phyloP scores from a whole-genome alignment of 116 monocot genomes.

The Zostera marina region DNA sequence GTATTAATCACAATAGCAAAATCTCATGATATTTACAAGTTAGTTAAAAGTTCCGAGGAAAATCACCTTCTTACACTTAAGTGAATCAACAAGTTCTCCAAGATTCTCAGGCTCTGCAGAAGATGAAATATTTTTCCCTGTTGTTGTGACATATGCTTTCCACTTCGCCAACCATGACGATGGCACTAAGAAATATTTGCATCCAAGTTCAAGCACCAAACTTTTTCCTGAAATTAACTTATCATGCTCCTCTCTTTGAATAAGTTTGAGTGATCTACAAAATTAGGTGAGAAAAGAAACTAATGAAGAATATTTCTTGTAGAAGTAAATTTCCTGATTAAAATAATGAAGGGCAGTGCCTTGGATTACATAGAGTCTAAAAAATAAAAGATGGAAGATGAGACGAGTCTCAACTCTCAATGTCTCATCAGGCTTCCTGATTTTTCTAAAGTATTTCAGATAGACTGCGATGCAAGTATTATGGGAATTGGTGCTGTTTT shows the following conservation, averaged over 20 bases:
- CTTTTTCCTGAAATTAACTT: slow-evolving; percentile 68
- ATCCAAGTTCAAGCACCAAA: slow-evolving; percentile 39
- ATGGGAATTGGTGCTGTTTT: no score
- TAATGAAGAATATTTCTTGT: not conserved
- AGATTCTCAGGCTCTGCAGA: slow-evolving; percentile 52
- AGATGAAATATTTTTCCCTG: slow-evolving; percentile 66
- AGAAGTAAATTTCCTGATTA: no score
- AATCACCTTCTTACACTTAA: slow-evolving; percentile 72
- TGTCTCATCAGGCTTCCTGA: no score
- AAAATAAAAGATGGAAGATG: no score
- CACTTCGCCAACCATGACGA: slow-evolving; percentile 85
- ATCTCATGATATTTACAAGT: no score
- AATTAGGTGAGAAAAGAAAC: not conserved
- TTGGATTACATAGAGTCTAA: no score
- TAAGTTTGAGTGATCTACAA: slow-evolving; percentile 68
- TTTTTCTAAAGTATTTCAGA: no score
- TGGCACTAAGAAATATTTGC: slow-evolving; percentile 73
- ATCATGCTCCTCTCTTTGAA: slow-evolving; percentile 82
- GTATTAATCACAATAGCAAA: no score
- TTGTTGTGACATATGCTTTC: slow-evolving; percentile 67
- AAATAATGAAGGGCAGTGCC: no score
- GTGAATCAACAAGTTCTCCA: slow-evolving; percentile 42
- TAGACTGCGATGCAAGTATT: no score
- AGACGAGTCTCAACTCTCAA: no score
- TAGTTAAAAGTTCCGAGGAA: not conserved